These are phyloP conservation scores for Gossypium bickii DNA, from an alignment of 345 rosid genomes.

Conservation along the genomic window DNA sequence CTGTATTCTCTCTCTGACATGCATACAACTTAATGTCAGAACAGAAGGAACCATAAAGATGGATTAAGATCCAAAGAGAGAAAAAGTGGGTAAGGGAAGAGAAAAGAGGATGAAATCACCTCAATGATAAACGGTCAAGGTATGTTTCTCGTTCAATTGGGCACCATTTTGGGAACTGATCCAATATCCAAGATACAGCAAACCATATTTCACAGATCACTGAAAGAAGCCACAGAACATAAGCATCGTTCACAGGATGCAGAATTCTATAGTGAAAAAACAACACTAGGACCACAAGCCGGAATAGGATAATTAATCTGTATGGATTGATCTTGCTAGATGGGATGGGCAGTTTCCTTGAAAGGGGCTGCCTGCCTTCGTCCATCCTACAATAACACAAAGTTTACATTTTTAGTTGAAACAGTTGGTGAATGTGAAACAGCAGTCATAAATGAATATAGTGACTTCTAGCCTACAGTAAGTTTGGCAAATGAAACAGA, in stretches of 20 bases:
- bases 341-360: conserved; percentile 72
- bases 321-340: conserved; percentile 86
- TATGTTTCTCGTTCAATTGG: conserved; percentile 82
- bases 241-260: conserved; percentile 82
- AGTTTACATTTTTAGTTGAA: conserved; percentile 1
- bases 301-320: conserved; percentile 65
- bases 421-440: neutral
- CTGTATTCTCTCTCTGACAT: neutral
- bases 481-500: neutral
- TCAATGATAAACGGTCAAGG: conserved; percentile 68
- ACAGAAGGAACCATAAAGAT: neutral
- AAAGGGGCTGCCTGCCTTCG: conserved; percentile 89
- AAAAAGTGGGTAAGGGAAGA: neutral
- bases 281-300: conserved; percentile 67
- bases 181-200: conserved; percentile 91
- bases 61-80: neutral
- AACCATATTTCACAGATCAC: conserved; percentile 94
- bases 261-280: conserved; percentile 83
- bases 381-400: conserved; percentile 62
- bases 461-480: neutral
- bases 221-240: conserved; percentile 70
- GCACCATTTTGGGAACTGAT: conserved; percentile 87
- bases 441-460: neutral
- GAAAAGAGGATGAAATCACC: conserved; percentile 25
- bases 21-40: neutral